Evolutionary conservation across 169 alveolate species (phyloP).

Genomic region (Theileria annulata): DNA sequence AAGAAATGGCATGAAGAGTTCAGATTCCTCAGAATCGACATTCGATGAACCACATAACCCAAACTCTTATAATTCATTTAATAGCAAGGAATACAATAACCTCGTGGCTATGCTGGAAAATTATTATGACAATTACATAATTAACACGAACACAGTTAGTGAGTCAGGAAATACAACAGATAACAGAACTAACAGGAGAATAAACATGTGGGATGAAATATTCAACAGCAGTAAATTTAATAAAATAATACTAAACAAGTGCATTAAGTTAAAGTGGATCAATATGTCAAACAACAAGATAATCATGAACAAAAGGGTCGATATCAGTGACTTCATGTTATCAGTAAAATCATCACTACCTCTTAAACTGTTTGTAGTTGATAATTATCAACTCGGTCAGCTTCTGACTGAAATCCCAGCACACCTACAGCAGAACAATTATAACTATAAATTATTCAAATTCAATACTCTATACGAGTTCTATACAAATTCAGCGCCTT

Average conservation of each 20-base stretch:
- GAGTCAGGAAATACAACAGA: neutral
- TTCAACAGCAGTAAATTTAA: conserved; percentile 15
- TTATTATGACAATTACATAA: neutral
- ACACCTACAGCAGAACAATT: conserved; percentile 21
- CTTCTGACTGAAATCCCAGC: conserved; percentile 27
- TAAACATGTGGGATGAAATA: conserved; percentile 14
- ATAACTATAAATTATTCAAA: conserved; percentile 18
- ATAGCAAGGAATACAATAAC: neutral
- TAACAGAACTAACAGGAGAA: neutral
- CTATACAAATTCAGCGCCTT: neutral
- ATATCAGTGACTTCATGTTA: conserved; percentile 19
- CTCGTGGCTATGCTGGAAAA: neutral
- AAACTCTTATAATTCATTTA: neutral
- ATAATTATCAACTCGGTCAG: conserved; percentile 35
- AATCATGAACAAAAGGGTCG: conserved; percentile 14
- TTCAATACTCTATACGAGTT: neutral
- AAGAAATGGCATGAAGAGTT: neutral
- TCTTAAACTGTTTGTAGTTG: conserved; percentile 14
- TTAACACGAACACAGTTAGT: neutral
- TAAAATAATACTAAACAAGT: conserved; percentile 23
- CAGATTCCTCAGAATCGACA: neutral
- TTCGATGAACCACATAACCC: neutral
- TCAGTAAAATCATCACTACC: conserved; percentile 16
- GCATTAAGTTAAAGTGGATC: neutral
- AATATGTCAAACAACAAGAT: conserved; percentile 5